Conservation (phyloP, 257 asterid species). For the Ilex aquifolium region DNA sequence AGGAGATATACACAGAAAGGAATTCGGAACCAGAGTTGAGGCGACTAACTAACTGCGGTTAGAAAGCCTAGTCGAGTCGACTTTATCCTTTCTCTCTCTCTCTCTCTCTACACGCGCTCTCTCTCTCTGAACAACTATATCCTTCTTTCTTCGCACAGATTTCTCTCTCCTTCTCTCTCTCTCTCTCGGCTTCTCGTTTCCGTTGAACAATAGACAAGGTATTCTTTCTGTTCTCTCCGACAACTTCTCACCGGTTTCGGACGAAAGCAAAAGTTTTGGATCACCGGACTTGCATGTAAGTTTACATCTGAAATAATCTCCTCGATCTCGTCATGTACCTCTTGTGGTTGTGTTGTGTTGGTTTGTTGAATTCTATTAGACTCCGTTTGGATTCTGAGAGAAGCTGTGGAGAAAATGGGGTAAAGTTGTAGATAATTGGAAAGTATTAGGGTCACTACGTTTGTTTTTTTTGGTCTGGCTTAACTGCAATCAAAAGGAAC, state of each 20-base stretch:
- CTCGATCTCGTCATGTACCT: too few species aligned
- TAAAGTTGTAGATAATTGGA: too few species aligned
- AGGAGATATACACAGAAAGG: conserved; percentile 1
- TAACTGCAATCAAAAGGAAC: too few species aligned
- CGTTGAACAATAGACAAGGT: conserved; percentile 7
- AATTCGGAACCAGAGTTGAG: conserved; percentile 27
- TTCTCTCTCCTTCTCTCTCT: conserved; percentile 22
- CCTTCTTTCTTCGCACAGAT: conserved; percentile 17
- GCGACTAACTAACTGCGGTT: conserved; percentile 16
- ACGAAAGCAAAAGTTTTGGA: background rate
- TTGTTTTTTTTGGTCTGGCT: too few species aligned
- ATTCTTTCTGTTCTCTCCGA: conserved; percentile 28
- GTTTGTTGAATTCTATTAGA: too few species aligned
- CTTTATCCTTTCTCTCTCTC: conserved; percentile 36
- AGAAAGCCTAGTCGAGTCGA: conserved; percentile 13
- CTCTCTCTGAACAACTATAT: conserved; percentile 22
- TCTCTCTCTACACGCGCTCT: conserved; percentile 20
- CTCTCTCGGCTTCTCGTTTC: conserved; percentile 11
- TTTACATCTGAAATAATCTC: too few species aligned
- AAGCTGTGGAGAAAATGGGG: too few species aligned
- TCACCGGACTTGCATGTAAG: too few species aligned
- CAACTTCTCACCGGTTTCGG: conserved; percentile 8
- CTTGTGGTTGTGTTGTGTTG: too few species aligned
- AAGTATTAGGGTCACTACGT: too few species aligned
- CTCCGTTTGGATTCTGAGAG: too few species aligned